Evolutionary conservation across 345 rosid species (phyloP), one percentile per base, ranked within the genome.

Genomic region (Diplotaxis tenuifolia): DNA sequence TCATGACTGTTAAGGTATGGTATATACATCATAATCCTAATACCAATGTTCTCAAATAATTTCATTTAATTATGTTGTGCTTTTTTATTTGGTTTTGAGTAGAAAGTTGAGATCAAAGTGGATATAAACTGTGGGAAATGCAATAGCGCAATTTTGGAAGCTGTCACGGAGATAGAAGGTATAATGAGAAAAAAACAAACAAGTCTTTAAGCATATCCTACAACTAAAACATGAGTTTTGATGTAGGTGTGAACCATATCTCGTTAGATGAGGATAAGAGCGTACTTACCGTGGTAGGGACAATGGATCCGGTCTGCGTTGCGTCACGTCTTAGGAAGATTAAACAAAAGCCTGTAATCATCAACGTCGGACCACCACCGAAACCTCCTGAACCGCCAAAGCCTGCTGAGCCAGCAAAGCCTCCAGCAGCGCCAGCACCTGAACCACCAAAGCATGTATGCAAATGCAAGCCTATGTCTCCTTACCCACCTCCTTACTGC

Each of bases 291-390:
- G 80, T 77, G 58, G 65, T 77, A 4, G 80, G 80, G 15, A 77
- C 80, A 22, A 77, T 77, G 77, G 80, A 77, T 77, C 80, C 80
- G 49, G 16, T 77, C 6, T 77, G 80, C 7, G 73, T 77, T 8
- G 77, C 76, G 12, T 21, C 31, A 12, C 23, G 73, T 6, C 69
- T 77, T 5, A 72, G 40, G 64, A 77, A 71, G 73, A 77, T 77
- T 20, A 77, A 77, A 40, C 80, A 77, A 67, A 77, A 77, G 36
- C 80, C 80, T 20, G 80, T 77, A 5, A 77, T 77, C 52, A 60
- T 77, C 1, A 71, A 73, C 28, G 65, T 77, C 18, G 80, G 80
- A 77, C 72, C 80, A 71, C 72, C 80, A 71, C 79, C 70, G 3
- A 70, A 76, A 10, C 79, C 79, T 34, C 75, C 79, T 0, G 79